Conservation (phyloP, 139 green algal genomes). For the Coelastrella sp. region DNA sequence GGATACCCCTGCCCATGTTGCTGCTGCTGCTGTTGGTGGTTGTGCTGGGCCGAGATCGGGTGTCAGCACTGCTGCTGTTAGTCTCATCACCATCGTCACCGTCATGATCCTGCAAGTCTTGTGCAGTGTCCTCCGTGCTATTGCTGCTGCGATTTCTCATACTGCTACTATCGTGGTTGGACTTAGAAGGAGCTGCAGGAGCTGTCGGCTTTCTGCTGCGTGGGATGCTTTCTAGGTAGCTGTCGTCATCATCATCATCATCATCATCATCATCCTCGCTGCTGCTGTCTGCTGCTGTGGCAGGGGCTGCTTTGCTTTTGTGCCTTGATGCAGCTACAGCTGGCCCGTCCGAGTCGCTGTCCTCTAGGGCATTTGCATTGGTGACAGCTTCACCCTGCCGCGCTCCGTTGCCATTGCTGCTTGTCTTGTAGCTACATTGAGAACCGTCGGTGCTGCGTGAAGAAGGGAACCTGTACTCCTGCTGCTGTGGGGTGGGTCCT, state of each 20-base stretch:
- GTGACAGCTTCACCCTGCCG: too few species aligned
- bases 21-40: background rate
- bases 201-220: background rate
- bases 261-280: slow-evolving; percentile 30
- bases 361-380: too few species aligned
- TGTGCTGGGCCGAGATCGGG: too few species aligned
- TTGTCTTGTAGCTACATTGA: background rate
- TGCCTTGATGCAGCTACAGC: too few species aligned
- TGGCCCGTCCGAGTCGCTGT: too few species aligned
- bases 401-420: too few species aligned
- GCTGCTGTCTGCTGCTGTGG: slow-evolving; percentile 11
- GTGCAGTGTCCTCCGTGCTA: too few species aligned
- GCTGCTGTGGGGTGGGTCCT: background rate
- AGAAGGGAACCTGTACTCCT: background rate
- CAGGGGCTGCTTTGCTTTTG: background rate
- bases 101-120: too few species aligned
- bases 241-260: background rate
- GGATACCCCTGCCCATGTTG: background rate
- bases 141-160: too few species aligned
- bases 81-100: too few species aligned
- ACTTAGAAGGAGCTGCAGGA: too few species aligned
- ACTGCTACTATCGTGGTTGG: too few species aligned
- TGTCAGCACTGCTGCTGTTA: background rate
- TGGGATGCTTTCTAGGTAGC: background rate
- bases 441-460: background rate